Percentiles rank a stretch among this genome's conserved stretches.
phyloP scores from a whole-genome alignment of 169 alveolate species.

The Plasmodium gaboni region DNA sequence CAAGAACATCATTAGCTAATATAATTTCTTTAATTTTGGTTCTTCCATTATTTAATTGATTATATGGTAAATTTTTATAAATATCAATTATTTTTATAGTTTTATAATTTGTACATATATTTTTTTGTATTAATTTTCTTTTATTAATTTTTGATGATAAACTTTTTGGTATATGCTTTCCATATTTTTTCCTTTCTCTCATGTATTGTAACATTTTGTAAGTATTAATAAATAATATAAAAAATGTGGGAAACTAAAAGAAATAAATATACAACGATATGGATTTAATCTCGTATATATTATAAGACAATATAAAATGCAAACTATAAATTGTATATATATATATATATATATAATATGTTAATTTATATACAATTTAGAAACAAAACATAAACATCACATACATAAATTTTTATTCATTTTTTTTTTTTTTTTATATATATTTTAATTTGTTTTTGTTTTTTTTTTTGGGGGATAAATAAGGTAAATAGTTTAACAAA shows the following conservation, averaged over 20 bases:
- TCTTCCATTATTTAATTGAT: constrained; percentile 72
- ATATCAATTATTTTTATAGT: constrained; percentile 78
- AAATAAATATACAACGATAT: neutral
- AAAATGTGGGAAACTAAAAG: neutral
- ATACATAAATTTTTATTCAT: too few species aligned
- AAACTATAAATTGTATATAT: neutral
- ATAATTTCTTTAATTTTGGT: constrained; percentile 83
- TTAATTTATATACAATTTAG: too few species aligned
- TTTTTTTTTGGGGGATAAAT: too few species aligned
- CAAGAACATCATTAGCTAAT: constrained; percentile 80
- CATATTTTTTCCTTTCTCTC: constrained; percentile 70
- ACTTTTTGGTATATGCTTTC: constrained; percentile 57
- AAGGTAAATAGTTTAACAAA: too few species aligned
- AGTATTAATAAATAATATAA: neutral
- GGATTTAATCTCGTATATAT: too few species aligned
- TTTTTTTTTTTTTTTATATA: too few species aligned
- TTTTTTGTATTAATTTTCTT: constrained; percentile 49
- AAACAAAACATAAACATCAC: too few species aligned
- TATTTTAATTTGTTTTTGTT: too few species aligned
- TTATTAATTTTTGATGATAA: constrained; percentile 68
- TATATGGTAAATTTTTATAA: constrained; percentile 78
- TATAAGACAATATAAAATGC: neutral
- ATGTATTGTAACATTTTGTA: constrained; percentile 63
- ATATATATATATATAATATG: neutral
- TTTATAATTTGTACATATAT: constrained; percentile 22